phyloP scores from a whole-genome alignment of 202 grass and related monocot genomes.

The Zizania palustris region DNA sequence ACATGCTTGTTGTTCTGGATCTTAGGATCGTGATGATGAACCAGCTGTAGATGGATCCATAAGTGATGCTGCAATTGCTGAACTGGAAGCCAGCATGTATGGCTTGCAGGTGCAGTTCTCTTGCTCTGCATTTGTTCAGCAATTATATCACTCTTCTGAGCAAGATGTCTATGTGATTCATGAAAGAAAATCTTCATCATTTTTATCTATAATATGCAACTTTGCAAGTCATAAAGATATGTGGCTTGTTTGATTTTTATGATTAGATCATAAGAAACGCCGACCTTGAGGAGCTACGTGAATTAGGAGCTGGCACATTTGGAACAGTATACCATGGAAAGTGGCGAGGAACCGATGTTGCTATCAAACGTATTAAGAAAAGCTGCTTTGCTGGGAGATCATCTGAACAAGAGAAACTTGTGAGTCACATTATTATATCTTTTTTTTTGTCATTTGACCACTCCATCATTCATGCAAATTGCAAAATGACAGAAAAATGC shows the following conservation, averaged over 20 bases:
- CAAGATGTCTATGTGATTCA: slow-evolving; percentile 27
- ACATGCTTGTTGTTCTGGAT: slow-evolving; percentile 23
- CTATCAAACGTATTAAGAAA: slow-evolving; percentile 98
- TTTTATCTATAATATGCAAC: slow-evolving; percentile 9
- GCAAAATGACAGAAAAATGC: not conserved
- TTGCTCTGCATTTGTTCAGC: slow-evolving; percentile 16
- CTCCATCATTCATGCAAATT: slow-evolving; percentile 8
- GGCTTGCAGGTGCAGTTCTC: slow-evolving; percentile 77
- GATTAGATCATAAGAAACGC: slow-evolving; percentile 89
- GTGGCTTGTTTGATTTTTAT: slow-evolving; percentile 31
- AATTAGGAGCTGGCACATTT: slow-evolving; percentile 92
- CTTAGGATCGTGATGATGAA: slow-evolving; percentile 61
- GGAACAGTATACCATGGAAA: slow-evolving; percentile 98
- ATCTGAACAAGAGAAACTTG: slow-evolving; percentile 93
- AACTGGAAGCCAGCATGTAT: slow-evolving; percentile 87
- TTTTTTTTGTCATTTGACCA: slow-evolving; percentile 23
- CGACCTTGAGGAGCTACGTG: slow-evolving; percentile 92
- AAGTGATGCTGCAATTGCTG: slow-evolving; percentile 70
- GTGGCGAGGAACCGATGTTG: slow-evolving; percentile 94
- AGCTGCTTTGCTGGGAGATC: slow-evolving; percentile 87
- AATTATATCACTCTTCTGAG: slow-evolving; percentile 27
- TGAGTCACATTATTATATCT: slow-evolving; percentile 37
- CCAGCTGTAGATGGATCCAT: slow-evolving; percentile 51
- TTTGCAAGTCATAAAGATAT: slow-evolving; percentile 14
- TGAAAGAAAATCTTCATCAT: not conserved